Conservation (phyloP, 805 yeast genomes). For the Sugiyamaella marilandica region DNA sequence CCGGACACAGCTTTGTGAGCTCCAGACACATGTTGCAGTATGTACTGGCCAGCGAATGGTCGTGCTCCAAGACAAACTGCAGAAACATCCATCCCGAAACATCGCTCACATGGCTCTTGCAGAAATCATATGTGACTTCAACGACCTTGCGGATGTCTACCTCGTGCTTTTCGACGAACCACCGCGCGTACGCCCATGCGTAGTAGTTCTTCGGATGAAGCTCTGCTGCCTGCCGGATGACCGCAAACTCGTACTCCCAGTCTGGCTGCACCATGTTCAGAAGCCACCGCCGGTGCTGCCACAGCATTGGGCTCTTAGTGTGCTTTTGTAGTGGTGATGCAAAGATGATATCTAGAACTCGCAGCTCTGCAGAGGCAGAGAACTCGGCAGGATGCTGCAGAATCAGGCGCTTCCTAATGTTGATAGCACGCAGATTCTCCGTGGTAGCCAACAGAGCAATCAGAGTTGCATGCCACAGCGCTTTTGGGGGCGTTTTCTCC, state of each 20-base stretch:
- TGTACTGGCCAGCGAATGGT: background rate
- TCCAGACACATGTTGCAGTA: conserved; percentile 1
- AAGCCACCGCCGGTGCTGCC: conserved; percentile 36
- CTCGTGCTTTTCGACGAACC: conserved; percentile 20
- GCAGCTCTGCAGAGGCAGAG: conserved; percentile 22
- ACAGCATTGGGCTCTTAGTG: conserved; percentile 36
- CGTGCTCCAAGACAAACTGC: conserved; percentile 10
- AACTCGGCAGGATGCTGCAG: conserved; percentile 5
- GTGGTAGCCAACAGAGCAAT: conserved; percentile 29
- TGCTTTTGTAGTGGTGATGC: conserved; percentile 34
- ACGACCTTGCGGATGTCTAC: conserved; percentile 11
- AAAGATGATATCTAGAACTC: conserved; percentile 26
- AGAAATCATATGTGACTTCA: conserved; percentile 14
- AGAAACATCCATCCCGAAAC: conserved; percentile 33
- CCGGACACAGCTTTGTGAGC: conserved; percentile 12
- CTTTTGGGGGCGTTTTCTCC: background rate
- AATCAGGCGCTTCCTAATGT: conserved; percentile 25
- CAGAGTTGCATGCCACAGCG: conserved; percentile 11
- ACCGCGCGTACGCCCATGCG: conserved; percentile 41
- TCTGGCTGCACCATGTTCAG: conserved; percentile 5
- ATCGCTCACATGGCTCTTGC: conserved; percentile 27
- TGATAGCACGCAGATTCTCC: conserved; percentile 30
- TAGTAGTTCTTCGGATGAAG: conserved; percentile 47
- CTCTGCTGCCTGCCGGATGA: conserved; percentile 34
- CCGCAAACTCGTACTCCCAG: conserved; percentile 23